A percentile compares a stretch with the other conserved stretches of the same genome.
These are phyloP conservation scores for Clonostachys chloroleuca DNA, from an alignment of 2,329 filamentous ascomycete genomes.

Conservation along the genomic window DNA sequence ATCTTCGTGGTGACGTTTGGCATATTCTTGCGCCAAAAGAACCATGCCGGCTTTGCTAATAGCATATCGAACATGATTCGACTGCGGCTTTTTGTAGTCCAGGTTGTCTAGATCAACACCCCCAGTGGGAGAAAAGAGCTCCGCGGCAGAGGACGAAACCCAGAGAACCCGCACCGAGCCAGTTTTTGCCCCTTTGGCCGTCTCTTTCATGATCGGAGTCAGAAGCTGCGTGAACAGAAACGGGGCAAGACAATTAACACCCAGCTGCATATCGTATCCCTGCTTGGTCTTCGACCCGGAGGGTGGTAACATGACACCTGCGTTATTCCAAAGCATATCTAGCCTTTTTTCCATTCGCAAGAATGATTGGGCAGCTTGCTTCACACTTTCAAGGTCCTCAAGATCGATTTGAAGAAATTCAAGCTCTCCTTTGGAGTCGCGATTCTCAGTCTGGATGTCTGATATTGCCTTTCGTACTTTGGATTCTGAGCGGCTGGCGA, in stretches of 20 bases:
- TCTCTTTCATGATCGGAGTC: slow-evolving; percentile 20
- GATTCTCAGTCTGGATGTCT: slow-evolving; percentile 24
- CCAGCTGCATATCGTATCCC: slow-evolving; percentile 32
- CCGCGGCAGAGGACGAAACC: slow-evolving; percentile 13
- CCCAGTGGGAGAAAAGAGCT: slow-evolving; percentile 5
- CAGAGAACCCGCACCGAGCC: slow-evolving; percentile 20
- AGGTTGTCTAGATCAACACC: slow-evolving; percentile 11
- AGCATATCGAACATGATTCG: slow-evolving; percentile 10
- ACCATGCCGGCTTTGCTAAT: slow-evolving; percentile 16
- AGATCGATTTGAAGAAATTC: slow-evolving; percentile 35
- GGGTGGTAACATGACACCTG: slow-evolving; percentile 30
- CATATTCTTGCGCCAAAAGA: slow-evolving; percentile 14
- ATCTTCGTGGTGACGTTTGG: slow-evolving; percentile 19
- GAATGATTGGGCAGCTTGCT: slow-evolving; percentile 14
- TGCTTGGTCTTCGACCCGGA: slow-evolving; percentile 26
- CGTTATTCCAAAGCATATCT: slow-evolving; percentile 33
- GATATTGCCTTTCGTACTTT: slow-evolving; percentile 36
- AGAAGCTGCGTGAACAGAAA: slow-evolving; percentile 31
- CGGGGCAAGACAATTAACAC: slow-evolving; percentile 28
- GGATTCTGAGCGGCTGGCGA: slow-evolving; percentile 36
- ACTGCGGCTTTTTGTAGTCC: slow-evolving; percentile 8
- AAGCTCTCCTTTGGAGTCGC: slow-evolving; percentile 23
- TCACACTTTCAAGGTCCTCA: slow-evolving; percentile 20
- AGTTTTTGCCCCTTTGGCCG: slow-evolving; percentile 16
- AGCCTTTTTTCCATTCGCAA: slow-evolving; percentile 15